phyloP scores from a whole-genome alignment of 2,329 filamentous ascomycete genomes.

The Colletotrichum sp. region DNA sequence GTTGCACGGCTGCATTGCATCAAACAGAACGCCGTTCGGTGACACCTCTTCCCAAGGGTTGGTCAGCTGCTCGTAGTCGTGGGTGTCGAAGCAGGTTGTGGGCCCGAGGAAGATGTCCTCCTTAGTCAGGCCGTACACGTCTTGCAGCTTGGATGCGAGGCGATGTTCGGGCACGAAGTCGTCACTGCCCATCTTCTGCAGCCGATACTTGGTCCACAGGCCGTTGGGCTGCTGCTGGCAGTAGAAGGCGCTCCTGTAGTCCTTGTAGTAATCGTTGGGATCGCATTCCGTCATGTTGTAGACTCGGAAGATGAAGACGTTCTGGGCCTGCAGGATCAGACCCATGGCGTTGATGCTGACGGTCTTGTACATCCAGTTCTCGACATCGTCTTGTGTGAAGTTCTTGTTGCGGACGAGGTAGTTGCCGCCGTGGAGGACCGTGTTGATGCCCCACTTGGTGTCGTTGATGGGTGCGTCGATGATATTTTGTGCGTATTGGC shows the following conservation, averaged over 20 bases:
- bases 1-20: background rate
- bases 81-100: background rate
- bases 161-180: background rate
- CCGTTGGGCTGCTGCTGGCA: background rate
- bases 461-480: background rate
- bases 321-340: background rate
- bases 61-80: background rate
- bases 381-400: background rate
- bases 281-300: background rate
- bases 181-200: background rate
- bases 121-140: background rate
- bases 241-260: background rate
- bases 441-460: conserved; percentile 5
- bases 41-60: background rate
- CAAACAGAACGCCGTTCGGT: background rate
- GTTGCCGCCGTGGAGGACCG: background rate
- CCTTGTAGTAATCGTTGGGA: background rate
- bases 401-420: background rate
- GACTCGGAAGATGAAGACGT: background rate
- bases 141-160: background rate
- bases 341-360: background rate
- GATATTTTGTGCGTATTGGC: background rate
- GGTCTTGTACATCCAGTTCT: background rate
- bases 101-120: background rate
- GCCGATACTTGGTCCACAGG: background rate